Conservation (phyloP, 148 eudicot species). For the Dysphania ambrosioides region DNA sequence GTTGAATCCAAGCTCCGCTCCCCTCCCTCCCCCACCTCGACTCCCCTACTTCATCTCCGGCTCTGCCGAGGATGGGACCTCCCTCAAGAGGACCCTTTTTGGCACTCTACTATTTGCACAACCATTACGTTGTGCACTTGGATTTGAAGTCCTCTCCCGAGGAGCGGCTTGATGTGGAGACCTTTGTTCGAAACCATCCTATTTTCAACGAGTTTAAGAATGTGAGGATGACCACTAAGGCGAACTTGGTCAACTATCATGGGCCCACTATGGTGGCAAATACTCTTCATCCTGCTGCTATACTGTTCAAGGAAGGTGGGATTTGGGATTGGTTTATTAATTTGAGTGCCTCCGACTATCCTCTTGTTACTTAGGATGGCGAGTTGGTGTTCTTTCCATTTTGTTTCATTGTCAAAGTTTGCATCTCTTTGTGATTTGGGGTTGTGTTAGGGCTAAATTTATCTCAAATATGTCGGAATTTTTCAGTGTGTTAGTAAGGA, state of each 20-base stretch:
- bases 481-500: too few species aligned
- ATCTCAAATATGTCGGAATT: neutral
- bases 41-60: slow-evolving; percentile 86
- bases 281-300: slow-evolving; percentile 85
- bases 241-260: slow-evolving; percentile 74
- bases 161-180: slow-evolving; percentile 47
- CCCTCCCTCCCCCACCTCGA: slow-evolving; percentile 62
- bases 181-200: slow-evolving; percentile 35
- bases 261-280: slow-evolving; percentile 97
- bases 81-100: slow-evolving; percentile 57
- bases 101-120: slow-evolving; percentile 68
- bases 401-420: neutral
- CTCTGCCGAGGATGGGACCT: slow-evolving; percentile 58
- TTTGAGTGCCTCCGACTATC: slow-evolving; percentile 93
- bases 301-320: slow-evolving; percentile 63
- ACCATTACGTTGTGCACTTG: slow-evolving; percentile 72
- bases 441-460: neutral
- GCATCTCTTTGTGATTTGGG: neutral
- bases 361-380: slow-evolving; percentile 94
- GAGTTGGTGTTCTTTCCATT: neutral
- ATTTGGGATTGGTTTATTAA: slow-evolving; percentile 97
- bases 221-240: slow-evolving; percentile 75
- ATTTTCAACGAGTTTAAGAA: slow-evolving; percentile 48
- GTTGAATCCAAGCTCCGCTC: slow-evolving; percentile 75
- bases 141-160: slow-evolving; percentile 60